These are phyloP conservation scores for Rhamnella rubrinervis DNA, from an alignment of 331 rosid species.

Conservation along the genomic window DNA sequence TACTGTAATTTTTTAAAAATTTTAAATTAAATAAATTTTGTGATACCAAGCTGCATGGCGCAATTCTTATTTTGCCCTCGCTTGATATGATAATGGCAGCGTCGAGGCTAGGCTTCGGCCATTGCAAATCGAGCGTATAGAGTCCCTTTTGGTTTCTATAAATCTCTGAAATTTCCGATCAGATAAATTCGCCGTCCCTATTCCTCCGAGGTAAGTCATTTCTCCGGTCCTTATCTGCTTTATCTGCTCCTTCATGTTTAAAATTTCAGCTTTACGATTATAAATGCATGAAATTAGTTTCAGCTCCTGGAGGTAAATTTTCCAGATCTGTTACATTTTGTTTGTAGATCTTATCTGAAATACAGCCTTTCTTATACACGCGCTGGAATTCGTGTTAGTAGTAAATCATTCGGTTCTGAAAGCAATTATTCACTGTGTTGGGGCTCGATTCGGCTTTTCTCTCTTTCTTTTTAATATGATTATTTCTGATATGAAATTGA, in stretches of 20 bases:
- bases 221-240: background rate
- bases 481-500: background rate
- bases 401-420: background rate
- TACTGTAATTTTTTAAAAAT: no score
- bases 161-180: slow-evolving; percentile 5
- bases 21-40: no score
- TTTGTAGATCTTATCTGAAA: slow-evolving; percentile 8
- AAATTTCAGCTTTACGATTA: background rate
- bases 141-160: no score
- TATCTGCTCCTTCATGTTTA: background rate
- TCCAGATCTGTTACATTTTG: slow-evolving; percentile 14
- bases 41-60: no score
- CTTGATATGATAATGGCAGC: no score
- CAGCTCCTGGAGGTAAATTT: background rate
- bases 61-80: no score
- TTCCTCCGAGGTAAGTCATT: background rate
- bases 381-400: background rate
- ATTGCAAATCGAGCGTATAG: no score
- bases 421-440: background rate
- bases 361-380: background rate
- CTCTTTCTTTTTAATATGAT: background rate
- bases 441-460: background rate
- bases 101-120: no score
- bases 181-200: background rate
- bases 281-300: background rate